Base-by-base conservation (phyloP, 371 early-diverging fungal species). In the Circinella umbellata region DNA sequence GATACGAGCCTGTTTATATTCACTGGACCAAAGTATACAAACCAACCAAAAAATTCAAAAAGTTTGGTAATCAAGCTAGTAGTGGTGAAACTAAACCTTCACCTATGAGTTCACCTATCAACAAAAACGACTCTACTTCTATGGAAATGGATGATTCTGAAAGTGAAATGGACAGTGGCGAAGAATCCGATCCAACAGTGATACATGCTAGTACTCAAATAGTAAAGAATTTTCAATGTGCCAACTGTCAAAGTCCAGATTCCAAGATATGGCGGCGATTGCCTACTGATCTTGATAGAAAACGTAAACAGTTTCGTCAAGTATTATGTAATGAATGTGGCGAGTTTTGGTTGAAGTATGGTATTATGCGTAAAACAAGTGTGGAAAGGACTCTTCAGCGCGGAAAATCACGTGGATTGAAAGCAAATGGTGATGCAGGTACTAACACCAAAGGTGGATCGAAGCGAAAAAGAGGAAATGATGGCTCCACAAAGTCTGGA, bases 271-370 rank as follows among this genome's bases (percentile, higher is more conserved):
- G 90, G 88, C 86, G 82, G 64, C 80, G 80, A 64, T 70, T 77
- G 5, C 86, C 78, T 46, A 87, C 80, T 61, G 90, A 86, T 63
- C 80, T 77, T 9, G 88, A 88, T 39, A 63, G 81, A 15, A 80
- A 82, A 55, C 74, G 82, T 35, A 80, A 82, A 48, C 61, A 74
- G 17, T 84, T 82, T 17, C 71, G 78, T n/a, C 65, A 75, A 46
- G 88, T 90, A 0, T 77, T 92, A n/a, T 95, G 95, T 69, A 76
- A 85, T 60, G 88, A 89, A 18, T 95, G 95, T 69, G 90, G 89
- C 39, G 78, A 82, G 18, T 86, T 88, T 74, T 94, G 93, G 94
- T 74, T 90, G 15, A 92, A 91, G 46, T 95, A 95, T 72, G 91
- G 87, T 11, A 71, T 76, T 4, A 86, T 86, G 72, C 89, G 83